Evolutionary conservation across 805 yeast genomes (phyloP).

Genomic region (Geotrichum ghanense): DNA sequence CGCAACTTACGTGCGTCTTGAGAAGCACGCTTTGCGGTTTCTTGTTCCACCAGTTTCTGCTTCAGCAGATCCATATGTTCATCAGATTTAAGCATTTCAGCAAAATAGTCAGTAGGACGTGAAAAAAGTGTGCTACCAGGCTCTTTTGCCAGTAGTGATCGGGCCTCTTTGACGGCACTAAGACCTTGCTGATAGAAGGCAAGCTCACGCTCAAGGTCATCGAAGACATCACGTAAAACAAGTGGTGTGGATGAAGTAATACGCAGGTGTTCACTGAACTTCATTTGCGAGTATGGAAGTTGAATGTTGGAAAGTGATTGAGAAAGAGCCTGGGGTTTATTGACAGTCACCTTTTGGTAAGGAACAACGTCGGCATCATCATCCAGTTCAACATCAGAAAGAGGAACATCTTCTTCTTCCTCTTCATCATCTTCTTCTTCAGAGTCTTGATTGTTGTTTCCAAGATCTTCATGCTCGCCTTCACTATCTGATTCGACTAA

Average conservation of each 20-base stretch:
- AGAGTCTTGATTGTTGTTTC: slow-evolving; percentile 30
- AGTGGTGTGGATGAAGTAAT: slow-evolving; percentile 49
- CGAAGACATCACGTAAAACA: slow-evolving; percentile 72
- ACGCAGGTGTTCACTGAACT: slow-evolving; percentile 78
- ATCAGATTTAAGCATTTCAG: slow-evolving; percentile 96
- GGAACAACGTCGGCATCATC: slow-evolving; percentile 94
- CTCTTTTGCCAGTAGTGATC: slow-evolving; percentile 48
- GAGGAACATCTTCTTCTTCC: slow-evolving; percentile 73
- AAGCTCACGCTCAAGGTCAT: slow-evolving; percentile 91
- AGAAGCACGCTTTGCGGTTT: slow-evolving; percentile 62
- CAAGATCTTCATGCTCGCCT: slow-evolving; percentile 21
- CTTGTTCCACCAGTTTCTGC: slow-evolving; percentile 65
- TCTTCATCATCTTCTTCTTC: slow-evolving; percentile 45
- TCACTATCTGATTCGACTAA: slow-evolving; percentile 8
- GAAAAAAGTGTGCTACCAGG: slow-evolving; percentile 83
- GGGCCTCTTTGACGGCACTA: slow-evolving; percentile 66
- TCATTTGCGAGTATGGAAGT: slow-evolving; percentile 47
- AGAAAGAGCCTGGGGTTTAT: slow-evolving; percentile 64
- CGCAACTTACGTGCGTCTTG: slow-evolving; percentile 93
- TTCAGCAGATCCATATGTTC: slow-evolving; percentile 96
- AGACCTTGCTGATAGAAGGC: slow-evolving; percentile 93
- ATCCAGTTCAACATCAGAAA: slow-evolving; percentile 85
- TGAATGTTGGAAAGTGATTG: slow-evolving; percentile 22
- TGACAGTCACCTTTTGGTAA: slow-evolving; percentile 76
- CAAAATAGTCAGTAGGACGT: slow-evolving; percentile 92